phyloP scores from a whole-genome alignment of 2,329 filamentous ascomycete species.

The Penicillium sp. region DNA sequence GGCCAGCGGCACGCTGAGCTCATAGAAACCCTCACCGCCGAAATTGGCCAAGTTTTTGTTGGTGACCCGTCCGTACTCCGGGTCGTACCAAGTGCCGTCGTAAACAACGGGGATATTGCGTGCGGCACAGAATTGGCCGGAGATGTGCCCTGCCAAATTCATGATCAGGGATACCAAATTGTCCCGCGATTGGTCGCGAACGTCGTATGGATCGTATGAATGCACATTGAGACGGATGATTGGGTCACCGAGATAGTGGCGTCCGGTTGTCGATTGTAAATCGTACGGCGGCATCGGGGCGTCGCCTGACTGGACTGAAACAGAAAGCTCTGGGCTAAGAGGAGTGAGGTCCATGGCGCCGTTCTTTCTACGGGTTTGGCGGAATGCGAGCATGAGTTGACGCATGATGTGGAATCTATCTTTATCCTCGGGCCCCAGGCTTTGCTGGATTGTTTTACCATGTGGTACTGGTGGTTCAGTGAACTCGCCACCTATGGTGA shows the following conservation, averaged over 20 bases:
- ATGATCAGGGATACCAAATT: conserved; percentile 52
- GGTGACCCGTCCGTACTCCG: conserved; percentile 42
- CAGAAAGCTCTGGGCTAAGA: conserved; percentile 14
- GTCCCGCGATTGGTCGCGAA: conserved; percentile 38
- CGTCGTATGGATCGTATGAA: conserved; percentile 37
- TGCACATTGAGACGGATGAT: conserved; percentile 38
- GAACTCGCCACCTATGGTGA: conserved; percentile 36
- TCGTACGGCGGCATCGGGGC: conserved; percentile 28
- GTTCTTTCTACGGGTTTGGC: conserved; percentile 37
- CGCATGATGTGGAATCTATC: conserved; percentile 37
- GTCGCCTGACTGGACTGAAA: conserved; percentile 31
- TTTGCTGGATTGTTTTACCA: conserved; percentile 26
- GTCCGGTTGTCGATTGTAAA: conserved; percentile 30
- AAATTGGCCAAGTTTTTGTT: conserved; percentile 45
- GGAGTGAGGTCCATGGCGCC: conserved; percentile 40
- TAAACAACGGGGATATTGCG: conserved; percentile 40
- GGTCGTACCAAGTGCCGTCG: conserved; percentile 40
- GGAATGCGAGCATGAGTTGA: conserved; percentile 42
- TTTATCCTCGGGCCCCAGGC: conserved; percentile 36
- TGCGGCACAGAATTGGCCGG: conserved; percentile 37
- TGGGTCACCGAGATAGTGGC: conserved; percentile 44
- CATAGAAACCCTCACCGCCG: conserved; percentile 41
- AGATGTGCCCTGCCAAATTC: conserved; percentile 52
- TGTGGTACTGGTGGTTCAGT: conserved; percentile 16
- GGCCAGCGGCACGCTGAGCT: conserved; percentile 37